Evolutionary conservation across 2,329 filamentous ascomycete genomes (phyloP).

Genomic region (Setomelanomma holmii): DNA sequence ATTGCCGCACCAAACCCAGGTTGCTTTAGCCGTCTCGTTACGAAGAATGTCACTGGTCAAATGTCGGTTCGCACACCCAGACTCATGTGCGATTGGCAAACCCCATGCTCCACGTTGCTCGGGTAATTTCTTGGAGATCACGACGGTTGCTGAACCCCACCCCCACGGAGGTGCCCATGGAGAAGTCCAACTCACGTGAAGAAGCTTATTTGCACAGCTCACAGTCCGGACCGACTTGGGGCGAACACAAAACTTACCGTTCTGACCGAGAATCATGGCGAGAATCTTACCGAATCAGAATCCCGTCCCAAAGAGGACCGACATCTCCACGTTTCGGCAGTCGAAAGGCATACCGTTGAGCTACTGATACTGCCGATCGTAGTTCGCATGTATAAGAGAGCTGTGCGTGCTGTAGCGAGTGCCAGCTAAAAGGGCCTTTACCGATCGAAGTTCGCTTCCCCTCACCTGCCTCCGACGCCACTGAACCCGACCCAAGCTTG

Average conservation of each 20-base stretch:
- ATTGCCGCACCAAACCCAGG: background rate
- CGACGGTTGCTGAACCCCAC: slow-evolving; percentile 5
- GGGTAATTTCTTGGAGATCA: slow-evolving; percentile 8
- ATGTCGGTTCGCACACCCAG: slow-evolving; percentile 18
- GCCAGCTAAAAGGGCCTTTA: slow-evolving; percentile 2
- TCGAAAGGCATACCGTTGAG: background rate
- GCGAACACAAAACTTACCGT: slow-evolving; percentile 17
- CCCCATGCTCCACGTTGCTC: slow-evolving; percentile 15
- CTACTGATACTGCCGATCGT: slow-evolving; percentile 1
- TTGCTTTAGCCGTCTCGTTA: background rate
- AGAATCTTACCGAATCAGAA: slow-evolving; percentile 9
- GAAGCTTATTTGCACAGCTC: background rate
- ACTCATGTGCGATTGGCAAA: slow-evolving; percentile 4
- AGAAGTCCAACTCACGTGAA: slow-evolving; percentile 4
- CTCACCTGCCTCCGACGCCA: slow-evolving; percentile 9
- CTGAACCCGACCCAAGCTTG: background rate
- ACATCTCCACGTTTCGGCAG: background rate
- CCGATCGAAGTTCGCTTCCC: slow-evolving; percentile 5
- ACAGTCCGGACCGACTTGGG: slow-evolving; percentile 19
- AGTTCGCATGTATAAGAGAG: slow-evolving; percentile 13
- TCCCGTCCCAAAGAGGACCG: slow-evolving; percentile 4
- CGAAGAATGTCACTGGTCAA: slow-evolving; percentile 18
- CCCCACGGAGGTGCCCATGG: slow-evolving; percentile 13
- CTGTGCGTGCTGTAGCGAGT: slow-evolving; percentile 8
- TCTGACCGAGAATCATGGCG: no score